These are phyloP conservation scores for Agrostemma githago DNA, from an alignment of 148 eudicot species.

Conservation along the genomic window DNA sequence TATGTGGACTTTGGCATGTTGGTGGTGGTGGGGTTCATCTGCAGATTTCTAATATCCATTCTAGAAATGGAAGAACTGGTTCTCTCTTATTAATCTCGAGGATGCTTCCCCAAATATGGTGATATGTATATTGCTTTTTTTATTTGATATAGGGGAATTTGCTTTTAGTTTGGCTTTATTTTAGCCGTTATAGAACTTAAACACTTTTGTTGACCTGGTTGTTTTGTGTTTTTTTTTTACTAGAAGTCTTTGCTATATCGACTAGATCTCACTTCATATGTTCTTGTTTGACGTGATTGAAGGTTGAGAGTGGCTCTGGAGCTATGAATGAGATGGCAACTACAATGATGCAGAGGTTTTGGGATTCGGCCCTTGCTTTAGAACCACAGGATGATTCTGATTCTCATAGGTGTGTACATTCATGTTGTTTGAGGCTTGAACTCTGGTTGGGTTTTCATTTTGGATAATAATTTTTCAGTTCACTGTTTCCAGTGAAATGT, in stretches of 20 bases:
- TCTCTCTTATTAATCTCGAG: not conserved
- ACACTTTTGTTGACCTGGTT: not conserved
- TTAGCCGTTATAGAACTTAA: not conserved
- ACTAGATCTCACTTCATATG: constrained; percentile 10
- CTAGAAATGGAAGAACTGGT: not conserved
- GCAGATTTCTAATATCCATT: not conserved
- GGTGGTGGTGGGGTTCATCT: constrained; percentile 5
- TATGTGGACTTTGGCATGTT: not conserved
- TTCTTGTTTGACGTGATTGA: constrained; percentile 18
- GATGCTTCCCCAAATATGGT: not conserved
- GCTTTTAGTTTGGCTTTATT: not conserved
- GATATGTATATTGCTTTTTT: not conserved
- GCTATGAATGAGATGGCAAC: constrained; percentile 72
- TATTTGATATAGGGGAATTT: not conserved
- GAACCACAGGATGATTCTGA: constrained; percentile 88
- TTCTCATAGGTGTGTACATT: constrained; percentile 52
- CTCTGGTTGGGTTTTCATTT: not conserved
- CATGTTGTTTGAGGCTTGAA: constrained; percentile 13
- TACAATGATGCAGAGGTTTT: constrained; percentile 92
- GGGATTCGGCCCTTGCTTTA: constrained; percentile 93
- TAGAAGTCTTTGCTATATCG: not conserved
- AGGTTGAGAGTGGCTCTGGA: constrained; percentile 88
- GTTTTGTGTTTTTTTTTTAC: not conserved
- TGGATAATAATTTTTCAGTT: constrained; percentile 15
- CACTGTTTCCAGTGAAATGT: constrained; percentile 60